phyloP scores from a whole-genome alignment of 2,329 filamentous ascomycete genomes.

The Colletotrichum abscissum region DNA sequence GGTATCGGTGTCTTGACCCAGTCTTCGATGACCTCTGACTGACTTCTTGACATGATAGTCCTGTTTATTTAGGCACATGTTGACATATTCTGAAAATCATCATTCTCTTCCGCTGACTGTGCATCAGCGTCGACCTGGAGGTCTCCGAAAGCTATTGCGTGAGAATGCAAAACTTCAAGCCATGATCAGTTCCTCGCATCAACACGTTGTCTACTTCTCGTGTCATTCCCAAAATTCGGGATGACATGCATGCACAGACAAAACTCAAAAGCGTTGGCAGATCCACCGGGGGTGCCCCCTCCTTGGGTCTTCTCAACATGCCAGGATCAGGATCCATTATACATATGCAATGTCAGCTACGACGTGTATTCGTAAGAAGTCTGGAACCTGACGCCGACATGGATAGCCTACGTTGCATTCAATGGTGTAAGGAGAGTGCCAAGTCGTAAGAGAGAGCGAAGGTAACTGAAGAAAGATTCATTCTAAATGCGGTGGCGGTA shows the following conservation, averaged over 20 bases:
- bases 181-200: background rate
- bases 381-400: background rate
- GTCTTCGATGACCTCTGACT: background rate
- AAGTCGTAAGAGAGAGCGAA: background rate
- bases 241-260: background rate
- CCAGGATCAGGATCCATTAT: background rate
- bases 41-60: background rate
- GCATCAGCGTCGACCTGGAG: background rate
- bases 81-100: background rate
- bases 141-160: background rate
- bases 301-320: background rate
- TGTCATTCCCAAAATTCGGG: background rate
- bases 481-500: background rate
- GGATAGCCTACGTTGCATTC: background rate
- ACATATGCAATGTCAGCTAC: background rate
- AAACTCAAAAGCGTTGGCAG: background rate
- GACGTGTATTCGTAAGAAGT: background rate
- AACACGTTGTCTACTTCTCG: background rate
- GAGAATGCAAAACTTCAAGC: background rate
- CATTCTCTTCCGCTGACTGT: background rate
- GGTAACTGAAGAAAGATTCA: background rate
- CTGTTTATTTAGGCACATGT: background rate
- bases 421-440: background rate
- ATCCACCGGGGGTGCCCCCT: background rate
- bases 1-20: background rate